Conservation (phyloP, 192 early-diverging fungal species). For the Rhizophagus prolifer region DNA sequence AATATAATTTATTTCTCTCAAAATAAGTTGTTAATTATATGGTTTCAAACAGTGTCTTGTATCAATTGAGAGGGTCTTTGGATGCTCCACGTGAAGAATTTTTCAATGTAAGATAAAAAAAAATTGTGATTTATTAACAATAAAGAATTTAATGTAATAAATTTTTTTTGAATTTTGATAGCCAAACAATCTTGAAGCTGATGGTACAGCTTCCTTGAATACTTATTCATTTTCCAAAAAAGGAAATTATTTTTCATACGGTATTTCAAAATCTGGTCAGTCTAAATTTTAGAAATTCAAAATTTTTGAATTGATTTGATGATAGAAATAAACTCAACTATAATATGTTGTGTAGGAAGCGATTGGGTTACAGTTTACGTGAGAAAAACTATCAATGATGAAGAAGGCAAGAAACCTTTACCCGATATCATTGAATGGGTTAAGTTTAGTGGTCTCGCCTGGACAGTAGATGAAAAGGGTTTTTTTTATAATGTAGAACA, state of each 20-base stretch:
- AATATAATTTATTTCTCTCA: no score
- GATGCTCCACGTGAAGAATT: constrained; percentile 18
- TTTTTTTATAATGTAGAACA: constrained; percentile 61
- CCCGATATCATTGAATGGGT: constrained; percentile 50
- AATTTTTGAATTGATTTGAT: not conserved
- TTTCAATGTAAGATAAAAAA: constrained; percentile 42
- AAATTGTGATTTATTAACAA: constrained; percentile 14
- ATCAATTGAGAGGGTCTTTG: constrained; percentile 38
- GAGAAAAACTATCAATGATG: constrained; percentile 32
- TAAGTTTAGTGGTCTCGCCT: constrained; percentile 58
- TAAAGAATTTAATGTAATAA: not conserved
- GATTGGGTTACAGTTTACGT: constrained; percentile 69
- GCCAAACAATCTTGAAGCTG: constrained; percentile 56
- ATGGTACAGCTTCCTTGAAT: constrained; percentile 56
- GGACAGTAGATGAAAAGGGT: constrained; percentile 69
- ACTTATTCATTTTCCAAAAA: constrained; percentile 54
- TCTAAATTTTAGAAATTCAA: not conserved
- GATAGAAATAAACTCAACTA: not conserved
- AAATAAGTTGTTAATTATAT: not conserved
- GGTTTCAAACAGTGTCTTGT: constrained; percentile 42
- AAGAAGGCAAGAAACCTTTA: constrained; percentile 31
- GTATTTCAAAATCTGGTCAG: constrained; percentile 51
- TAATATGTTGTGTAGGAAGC: constrained; percentile 25
- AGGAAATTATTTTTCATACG: constrained; percentile 62
- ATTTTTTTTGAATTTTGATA: not conserved